These are phyloP conservation scores for Aspergillus biplanus DNA, from an alignment of 495 filamentous ascomycete genomes.

Conservation along the genomic window DNA sequence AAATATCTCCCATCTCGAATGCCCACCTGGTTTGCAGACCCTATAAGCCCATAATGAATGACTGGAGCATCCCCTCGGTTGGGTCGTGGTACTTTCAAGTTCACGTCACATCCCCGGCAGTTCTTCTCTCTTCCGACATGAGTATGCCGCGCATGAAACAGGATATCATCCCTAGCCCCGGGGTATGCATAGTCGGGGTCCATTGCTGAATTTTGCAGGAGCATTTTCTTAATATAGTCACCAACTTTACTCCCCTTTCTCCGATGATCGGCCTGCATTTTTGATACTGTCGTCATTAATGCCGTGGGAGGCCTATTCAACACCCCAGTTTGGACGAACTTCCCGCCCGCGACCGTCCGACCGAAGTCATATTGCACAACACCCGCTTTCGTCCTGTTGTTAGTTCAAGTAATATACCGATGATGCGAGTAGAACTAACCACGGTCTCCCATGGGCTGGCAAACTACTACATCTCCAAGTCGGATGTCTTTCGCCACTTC, in stretches of 20 bases:
- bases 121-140: slow-evolving; percentile 4
- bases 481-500: neutral
- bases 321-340: neutral
- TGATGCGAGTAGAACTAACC: neutral
- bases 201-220: neutral
- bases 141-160: slow-evolving; percentile 8
- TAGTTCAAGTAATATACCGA: neutral
- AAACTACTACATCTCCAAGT: neutral
- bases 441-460: neutral
- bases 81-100: too few relatives aligned
- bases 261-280: neutral
- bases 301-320: neutral
- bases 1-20: too few relatives aligned
- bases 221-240: neutral
- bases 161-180: slow-evolving; percentile 8
- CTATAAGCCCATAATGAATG: too few relatives aligned
- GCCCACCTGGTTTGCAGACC: too few relatives aligned
- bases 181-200: neutral
- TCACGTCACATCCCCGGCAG: slow-evolving; percentile 14
- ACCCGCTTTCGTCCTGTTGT: neutral
- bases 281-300: neutral
- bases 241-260: neutral
- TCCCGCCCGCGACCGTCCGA: neutral
- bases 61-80: too few relatives aligned
- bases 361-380: neutral